A percentile compares a stretch with the other conserved stretches of the same genome.
Evolutionary conservation across 2,329 filamentous ascomycete genomes (phyloP).

Genomic region (Thielaviopsis populi): DNA sequence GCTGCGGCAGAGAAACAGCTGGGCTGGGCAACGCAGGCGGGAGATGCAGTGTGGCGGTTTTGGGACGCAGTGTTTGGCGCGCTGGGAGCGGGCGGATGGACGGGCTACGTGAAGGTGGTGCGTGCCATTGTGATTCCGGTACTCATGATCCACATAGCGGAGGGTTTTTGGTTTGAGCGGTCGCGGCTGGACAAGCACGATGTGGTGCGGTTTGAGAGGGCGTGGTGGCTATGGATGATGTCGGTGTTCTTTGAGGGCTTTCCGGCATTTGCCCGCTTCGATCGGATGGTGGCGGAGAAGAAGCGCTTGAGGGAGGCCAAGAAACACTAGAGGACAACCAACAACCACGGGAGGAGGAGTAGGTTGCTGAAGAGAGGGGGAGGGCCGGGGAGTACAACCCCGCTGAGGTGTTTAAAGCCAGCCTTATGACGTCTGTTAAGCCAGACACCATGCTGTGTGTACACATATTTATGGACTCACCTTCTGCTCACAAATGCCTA

Average conservation of each 20-base stretch:
- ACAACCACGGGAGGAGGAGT: background rate
- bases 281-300: conserved; percentile 30
- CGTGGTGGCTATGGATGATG: conserved; percentile 42
- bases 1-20: background rate
- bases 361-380: background rate
- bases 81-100: conserved; percentile 32
- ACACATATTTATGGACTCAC: background rate
- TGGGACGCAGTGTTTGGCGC: conserved; percentile 37
- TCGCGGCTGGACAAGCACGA: conserved; percentile 33
- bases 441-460: background rate
- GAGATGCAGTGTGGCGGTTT: conserved; percentile 33
- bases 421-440: background rate
- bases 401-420: background rate
- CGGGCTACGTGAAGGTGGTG: conserved; percentile 43
- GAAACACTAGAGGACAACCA: conserved; percentile 24
- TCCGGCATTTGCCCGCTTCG: conserved; percentile 31
- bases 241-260: conserved; percentile 41
- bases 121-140: conserved; percentile 43
- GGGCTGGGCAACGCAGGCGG: conserved; percentile 31
- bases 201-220: conserved; percentile 29
- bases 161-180: conserved; percentile 41
- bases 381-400: background rate
- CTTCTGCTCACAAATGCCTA: background rate
- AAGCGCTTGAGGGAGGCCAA: conserved; percentile 28
- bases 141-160: conserved; percentile 47